A percentile compares a stretch with the other conserved stretches of the same genome.
These are phyloP conservation scores for Avena atlantica DNA, from an alignment of 176 grass and related monocot species.

Conservation along the genomic window DNA sequence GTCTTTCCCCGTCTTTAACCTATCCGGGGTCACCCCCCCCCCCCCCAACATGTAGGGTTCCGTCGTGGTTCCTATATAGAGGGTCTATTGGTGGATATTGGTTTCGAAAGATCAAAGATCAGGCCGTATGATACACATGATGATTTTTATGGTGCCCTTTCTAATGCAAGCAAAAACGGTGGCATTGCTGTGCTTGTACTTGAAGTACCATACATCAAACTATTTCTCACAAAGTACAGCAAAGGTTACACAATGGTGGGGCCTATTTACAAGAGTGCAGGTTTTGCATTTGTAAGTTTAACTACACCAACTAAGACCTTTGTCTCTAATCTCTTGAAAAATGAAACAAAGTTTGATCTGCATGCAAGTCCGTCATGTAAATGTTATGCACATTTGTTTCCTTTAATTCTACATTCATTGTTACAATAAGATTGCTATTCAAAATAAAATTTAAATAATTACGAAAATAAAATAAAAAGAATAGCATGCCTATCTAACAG, in stretches of 20 bases:
- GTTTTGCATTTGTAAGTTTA: slow-evolving; percentile 46
- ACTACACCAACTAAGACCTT: neutral
- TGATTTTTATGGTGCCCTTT: slow-evolving; percentile 31
- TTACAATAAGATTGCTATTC: neutral
- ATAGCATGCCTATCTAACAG: neutral
- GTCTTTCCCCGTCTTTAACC: no score
- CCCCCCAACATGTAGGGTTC: no score
- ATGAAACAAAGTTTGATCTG: neutral
- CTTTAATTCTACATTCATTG: neutral
- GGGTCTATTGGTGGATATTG: slow-evolving; percentile 27
- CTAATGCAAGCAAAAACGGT: slow-evolving; percentile 32
- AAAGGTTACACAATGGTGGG: slow-evolving; percentile 46
- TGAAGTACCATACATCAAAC: slow-evolving; percentile 47
- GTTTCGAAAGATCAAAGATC: slow-evolving; percentile 44
- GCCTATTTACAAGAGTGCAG: slow-evolving; percentile 52
- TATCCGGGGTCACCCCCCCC: no score
- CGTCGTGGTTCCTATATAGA: slow-evolving; percentile 35
- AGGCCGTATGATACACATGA: slow-evolving; percentile 30
- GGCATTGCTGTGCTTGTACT: slow-evolving; percentile 51
- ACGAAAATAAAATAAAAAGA: neutral
- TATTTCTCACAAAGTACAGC: slow-evolving; percentile 53
- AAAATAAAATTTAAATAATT: neutral
- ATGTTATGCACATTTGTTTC: slow-evolving; percentile 12
- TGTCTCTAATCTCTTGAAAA: neutral
- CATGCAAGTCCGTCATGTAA: neutral